Conservation (phyloP, 75 land plant species). For the Pinus taeda region DNA sequence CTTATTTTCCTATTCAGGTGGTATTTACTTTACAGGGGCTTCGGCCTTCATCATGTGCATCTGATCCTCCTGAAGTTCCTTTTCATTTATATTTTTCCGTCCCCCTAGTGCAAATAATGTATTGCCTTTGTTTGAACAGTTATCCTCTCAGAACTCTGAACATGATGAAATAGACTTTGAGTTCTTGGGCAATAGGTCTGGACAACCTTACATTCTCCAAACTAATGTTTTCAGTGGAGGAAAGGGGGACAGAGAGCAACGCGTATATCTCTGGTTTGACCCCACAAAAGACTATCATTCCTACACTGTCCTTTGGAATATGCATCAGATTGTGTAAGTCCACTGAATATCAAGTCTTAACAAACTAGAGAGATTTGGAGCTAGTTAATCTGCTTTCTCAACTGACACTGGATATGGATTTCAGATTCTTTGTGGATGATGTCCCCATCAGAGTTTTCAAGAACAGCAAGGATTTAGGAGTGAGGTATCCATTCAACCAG, state of each 20-base stretch:
- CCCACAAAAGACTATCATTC: slow-evolving; percentile 19
- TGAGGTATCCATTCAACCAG: slow-evolving; percentile 41
- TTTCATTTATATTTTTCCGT: too few relatives aligned
- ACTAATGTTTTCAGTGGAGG: slow-evolving; percentile 30
- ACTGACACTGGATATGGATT: background rate
- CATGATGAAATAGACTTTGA: slow-evolving; percentile 31
- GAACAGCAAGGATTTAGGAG: slow-evolving; percentile 51
- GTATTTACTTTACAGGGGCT: too few relatives aligned
- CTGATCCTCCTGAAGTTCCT: too few relatives aligned
- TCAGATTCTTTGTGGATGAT: slow-evolving; percentile 52
- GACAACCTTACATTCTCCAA: slow-evolving; percentile 23
- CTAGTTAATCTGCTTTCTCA: too few relatives aligned
- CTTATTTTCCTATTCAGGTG: too few relatives aligned
- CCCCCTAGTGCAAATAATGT: too few relatives aligned
- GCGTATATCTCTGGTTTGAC: slow-evolving; percentile 26
- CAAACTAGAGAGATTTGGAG: background rate
- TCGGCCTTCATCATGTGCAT: too few relatives aligned
- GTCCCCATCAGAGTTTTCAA: slow-evolving; percentile 47
- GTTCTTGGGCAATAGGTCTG: slow-evolving; percentile 23
- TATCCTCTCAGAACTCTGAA: slow-evolving; percentile 11
- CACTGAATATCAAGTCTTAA: background rate
- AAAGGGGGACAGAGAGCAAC: slow-evolving; percentile 24
- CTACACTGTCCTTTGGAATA: slow-evolving; percentile 27
- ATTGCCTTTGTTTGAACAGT: background rate
- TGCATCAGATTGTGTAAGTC: slow-evolving; percentile 26